phyloP scores from a whole-genome alignment of 306 rosid species.

The Malus orientalis region DNA sequence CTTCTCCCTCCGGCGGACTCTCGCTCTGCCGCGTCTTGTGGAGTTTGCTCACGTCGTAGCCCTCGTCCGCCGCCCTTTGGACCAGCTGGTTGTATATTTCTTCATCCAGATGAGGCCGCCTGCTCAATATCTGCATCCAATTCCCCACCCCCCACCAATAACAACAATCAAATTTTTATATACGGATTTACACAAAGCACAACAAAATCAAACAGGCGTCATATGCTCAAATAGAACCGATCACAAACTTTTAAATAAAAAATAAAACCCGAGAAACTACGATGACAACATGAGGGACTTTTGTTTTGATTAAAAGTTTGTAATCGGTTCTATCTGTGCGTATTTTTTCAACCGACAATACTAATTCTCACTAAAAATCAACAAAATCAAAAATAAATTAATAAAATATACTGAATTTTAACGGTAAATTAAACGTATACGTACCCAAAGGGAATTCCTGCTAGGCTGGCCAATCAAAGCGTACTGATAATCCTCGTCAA shows the following conservation, averaged over 20 bases:
- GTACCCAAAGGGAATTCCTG: constrained; percentile 80
- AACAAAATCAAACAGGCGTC: too few relatives aligned
- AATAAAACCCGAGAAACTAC: too few relatives aligned
- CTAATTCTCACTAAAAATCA: too few relatives aligned
- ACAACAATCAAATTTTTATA: not conserved
- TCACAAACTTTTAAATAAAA: too few relatives aligned
- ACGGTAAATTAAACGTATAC: not conserved
- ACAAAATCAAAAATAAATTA: too few relatives aligned
- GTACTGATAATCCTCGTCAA: constrained; percentile 61
- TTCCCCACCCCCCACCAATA: not conserved
- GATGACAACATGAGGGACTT: too few relatives aligned
- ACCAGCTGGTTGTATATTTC: constrained; percentile 54
- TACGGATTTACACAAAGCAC: not conserved
- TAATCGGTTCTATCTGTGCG: too few relatives aligned
- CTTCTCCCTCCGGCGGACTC: constrained; percentile 53
- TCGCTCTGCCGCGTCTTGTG: constrained; percentile 75
- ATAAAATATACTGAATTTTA: too few relatives aligned
- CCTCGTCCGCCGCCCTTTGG: constrained; percentile 49
- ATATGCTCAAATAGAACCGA: too few relatives aligned
- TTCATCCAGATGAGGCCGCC: constrained; percentile 51
- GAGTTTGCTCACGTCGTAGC: constrained; percentile 82
- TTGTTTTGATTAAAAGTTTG: not conserved
- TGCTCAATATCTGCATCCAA: constrained; percentile 47
- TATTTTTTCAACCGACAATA: too few relatives aligned
- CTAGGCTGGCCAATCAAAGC: constrained; percentile 77